phyloP scores from a whole-genome alignment of 805 yeast species.

The Wilhelminamyces savonicus region DNA sequence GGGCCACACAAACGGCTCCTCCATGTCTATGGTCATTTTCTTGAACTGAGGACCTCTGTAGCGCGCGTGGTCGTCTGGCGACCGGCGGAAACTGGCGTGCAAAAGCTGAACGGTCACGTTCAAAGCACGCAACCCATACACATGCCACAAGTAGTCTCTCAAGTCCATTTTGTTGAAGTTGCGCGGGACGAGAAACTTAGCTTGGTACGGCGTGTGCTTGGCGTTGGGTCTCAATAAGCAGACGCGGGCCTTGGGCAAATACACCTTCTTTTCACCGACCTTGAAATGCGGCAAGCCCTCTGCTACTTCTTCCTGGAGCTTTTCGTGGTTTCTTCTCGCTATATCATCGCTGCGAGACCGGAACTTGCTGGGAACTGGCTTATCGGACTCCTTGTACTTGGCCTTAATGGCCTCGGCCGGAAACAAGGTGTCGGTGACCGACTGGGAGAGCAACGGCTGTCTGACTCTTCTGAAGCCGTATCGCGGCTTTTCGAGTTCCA shows the following conservation, averaged over 20 bases:
- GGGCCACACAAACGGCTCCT: slow-evolving; percentile 96
- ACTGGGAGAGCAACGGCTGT: slow-evolving; percentile 32
- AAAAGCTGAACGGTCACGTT: slow-evolving; percentile 81
- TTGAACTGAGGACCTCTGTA: slow-evolving; percentile 75
- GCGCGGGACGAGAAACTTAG: slow-evolving; percentile 91
- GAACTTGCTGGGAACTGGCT: slow-evolving; percentile 37
- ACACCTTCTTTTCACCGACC: slow-evolving; percentile 70
- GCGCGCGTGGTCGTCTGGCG: slow-evolving; percentile 53
- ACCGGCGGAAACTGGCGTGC: slow-evolving; percentile 62
- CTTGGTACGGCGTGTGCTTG: slow-evolving; percentile 96
- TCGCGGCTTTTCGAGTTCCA: slow-evolving; percentile 30
- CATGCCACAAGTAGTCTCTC: slow-evolving; percentile 85
- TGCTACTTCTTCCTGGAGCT: slow-evolving; percentile 46
- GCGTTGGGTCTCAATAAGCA: slow-evolving; percentile 85
- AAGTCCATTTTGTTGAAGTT: slow-evolving; percentile 90
- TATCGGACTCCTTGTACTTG: slow-evolving; percentile 29
- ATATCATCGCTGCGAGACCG: slow-evolving; percentile 27
- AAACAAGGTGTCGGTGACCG: slow-evolving; percentile 34
- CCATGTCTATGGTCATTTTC: slow-evolving; percentile 96
- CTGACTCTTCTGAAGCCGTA: slow-evolving; percentile 34
- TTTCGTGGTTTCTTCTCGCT: slow-evolving; percentile 32
- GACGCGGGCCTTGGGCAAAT: slow-evolving; percentile 81
- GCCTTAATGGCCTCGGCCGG: slow-evolving; percentile 30
- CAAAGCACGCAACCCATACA: slow-evolving; percentile 86
- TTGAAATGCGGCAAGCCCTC: slow-evolving; percentile 72